Percentiles rank a stretch among this genome's conserved stretches.
phyloP scores from a whole-genome alignment of 2,329 filamentous ascomycete species.

The Fusarium floridanum region DNA sequence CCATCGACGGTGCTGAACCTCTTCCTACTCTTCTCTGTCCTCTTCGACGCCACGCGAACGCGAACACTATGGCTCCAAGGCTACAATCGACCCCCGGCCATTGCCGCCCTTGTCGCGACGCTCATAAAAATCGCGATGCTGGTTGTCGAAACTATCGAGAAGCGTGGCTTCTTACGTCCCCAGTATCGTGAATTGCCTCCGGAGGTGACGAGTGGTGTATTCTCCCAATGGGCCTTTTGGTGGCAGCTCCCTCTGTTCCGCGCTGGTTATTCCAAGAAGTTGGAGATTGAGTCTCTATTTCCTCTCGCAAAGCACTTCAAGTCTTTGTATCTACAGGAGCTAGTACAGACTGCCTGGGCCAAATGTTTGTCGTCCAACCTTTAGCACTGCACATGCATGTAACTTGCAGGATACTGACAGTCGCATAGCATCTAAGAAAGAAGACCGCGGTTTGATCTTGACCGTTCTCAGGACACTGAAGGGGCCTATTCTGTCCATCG shows the following conservation, averaged over 20 bases:
- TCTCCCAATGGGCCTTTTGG: slow-evolving; percentile 34
- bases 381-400: not conserved
- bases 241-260: slow-evolving; percentile 33
- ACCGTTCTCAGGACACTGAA: slow-evolving; percentile 19
- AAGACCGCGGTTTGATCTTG: slow-evolving; percentile 11
- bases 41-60: slow-evolving; percentile 27
- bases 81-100: slow-evolving; percentile 18
- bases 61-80: slow-evolving; percentile 38
- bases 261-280: slow-evolving; percentile 20
- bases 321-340: slow-evolving; percentile 27
- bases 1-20: slow-evolving; percentile 35
- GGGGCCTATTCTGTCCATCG: slow-evolving; percentile 13
- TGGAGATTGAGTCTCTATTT: slow-evolving; percentile 25
- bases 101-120: slow-evolving; percentile 20
- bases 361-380: slow-evolving; percentile 8
- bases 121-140: slow-evolving; percentile 26
- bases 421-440: slow-evolving; percentile 8
- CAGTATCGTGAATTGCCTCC: slow-evolving; percentile 23
- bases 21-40: slow-evolving; percentile 25
- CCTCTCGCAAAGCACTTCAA: slow-evolving; percentile 32
- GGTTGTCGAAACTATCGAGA: slow-evolving; percentile 19
- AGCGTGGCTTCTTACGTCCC: slow-evolving; percentile 22
- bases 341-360: slow-evolving; percentile 20
- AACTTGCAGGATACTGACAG: slow-evolving; percentile 6
- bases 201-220: slow-evolving; percentile 21